A percentile compares a stretch with the other conserved stretches of the same genome.
Evolutionary conservation across 2,329 filamentous ascomycete genomes (phyloP).

Genomic region (Aspergillus candidus): DNA sequence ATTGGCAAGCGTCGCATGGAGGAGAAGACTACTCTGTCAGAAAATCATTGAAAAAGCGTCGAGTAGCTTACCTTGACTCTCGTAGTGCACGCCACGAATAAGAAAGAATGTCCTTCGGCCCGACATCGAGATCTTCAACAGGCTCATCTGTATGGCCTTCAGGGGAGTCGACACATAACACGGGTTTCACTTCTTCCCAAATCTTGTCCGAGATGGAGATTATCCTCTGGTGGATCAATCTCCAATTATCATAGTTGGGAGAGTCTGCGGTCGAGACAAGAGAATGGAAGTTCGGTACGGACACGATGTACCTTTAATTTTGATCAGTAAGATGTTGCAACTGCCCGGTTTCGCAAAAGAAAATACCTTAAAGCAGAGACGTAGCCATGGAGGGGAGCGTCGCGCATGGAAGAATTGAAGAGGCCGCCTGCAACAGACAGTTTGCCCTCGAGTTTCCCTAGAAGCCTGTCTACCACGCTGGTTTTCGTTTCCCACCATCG

Average conservation of each 20-base stretch:
- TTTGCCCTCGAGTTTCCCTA: conserved; percentile 59
- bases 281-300: conserved; percentile 35
- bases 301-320: conserved; percentile 43
- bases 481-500: conserved; percentile 35
- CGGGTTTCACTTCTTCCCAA: conserved; percentile 68
- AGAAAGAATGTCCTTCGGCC: conserved; percentile 80
- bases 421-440: conserved; percentile 58
- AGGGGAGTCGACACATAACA: conserved; percentile 89
- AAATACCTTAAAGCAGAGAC: conserved; percentile 60
- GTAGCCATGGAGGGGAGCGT: conserved; percentile 63
- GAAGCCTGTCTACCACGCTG: conserved; percentile 51
- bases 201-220: conserved; percentile 59
- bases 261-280: conserved; percentile 23
- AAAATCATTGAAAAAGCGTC: conserved; percentile 5
- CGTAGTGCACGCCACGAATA: conserved; percentile 95
- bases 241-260: conserved; percentile 23
- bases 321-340: background rate
- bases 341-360: background rate
- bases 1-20: conserved; percentile 57
- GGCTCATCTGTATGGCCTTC: conserved; percentile 65
- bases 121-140: conserved; percentile 62
- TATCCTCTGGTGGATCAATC: conserved; percentile 43
- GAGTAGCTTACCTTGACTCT: conserved; percentile 67
- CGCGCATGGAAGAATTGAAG: conserved; percentile 60
- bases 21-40: conserved; percentile 56